Evolutionary conservation across 805 yeast genomes (phyloP).

Genomic region (Millerago galiae): DNA sequence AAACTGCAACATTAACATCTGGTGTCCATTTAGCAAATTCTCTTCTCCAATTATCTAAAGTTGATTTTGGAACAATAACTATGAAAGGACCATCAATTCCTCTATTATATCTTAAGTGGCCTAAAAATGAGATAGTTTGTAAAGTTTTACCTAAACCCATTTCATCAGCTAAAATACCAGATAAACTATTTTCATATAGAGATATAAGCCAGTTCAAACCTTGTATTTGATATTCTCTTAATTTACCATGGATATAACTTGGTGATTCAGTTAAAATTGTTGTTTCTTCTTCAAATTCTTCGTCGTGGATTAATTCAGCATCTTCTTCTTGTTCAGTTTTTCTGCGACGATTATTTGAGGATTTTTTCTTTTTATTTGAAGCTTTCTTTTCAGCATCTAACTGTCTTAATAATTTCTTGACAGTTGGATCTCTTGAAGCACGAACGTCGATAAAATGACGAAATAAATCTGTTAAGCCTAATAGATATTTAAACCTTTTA

Average conservation of each 20-base stretch:
- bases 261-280: conserved; percentile 87
- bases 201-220: conserved; percentile 95
- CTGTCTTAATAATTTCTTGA: conserved; percentile 53
- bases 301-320: conserved; percentile 81
- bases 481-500: conserved; percentile 69
- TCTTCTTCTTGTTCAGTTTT: conserved; percentile 96
- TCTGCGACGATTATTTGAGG: conserved; percentile 47
- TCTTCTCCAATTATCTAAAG: conserved; percentile 93
- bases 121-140: conserved; percentile 89
- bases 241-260: conserved; percentile 61
- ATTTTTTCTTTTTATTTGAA: conserved; percentile 18
- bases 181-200: conserved; percentile 76
- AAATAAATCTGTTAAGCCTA: conserved; percentile 79
- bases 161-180: conserved; percentile 95
- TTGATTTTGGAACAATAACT: conserved; percentile 90
- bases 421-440: conserved; percentile 69
- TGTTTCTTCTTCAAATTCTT: conserved; percentile 55
- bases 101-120: conserved; percentile 74
- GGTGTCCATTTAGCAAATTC: conserved; percentile 97
- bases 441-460: conserved; percentile 80
- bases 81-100: conserved; percentile 85
- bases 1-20: conserved; percentile 75
- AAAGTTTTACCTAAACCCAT: conserved; percentile 97
- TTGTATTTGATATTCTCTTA: conserved; percentile 90
- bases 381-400: conserved; percentile 45